Conservation (phyloP, 257 asterid genomes). For the Nicotiana sylvestris region DNA sequence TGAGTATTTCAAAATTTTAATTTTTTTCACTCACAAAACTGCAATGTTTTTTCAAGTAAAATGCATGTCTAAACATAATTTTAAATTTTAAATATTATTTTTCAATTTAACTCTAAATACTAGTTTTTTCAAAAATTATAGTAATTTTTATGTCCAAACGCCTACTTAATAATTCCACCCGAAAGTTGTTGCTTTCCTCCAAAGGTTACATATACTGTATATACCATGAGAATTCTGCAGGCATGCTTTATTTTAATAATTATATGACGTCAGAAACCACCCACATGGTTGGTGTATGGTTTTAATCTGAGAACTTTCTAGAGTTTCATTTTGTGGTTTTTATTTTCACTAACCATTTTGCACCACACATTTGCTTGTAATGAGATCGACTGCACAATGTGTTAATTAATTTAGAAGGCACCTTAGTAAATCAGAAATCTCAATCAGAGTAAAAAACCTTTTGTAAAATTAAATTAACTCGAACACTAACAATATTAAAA, state of each 20-base stretch:
- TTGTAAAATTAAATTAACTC: background rate
- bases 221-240: background rate
- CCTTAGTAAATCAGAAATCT: background rate
- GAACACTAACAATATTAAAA: background rate
- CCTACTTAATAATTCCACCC: background rate
- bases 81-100: too few relatives aligned
- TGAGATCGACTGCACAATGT: background rate
- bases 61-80: too few relatives aligned
- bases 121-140: too few relatives aligned
- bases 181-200: background rate
- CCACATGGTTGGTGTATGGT: background rate
- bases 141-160: too few relatives aligned
- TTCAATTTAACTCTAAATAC: too few relatives aligned
- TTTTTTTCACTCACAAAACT: too few relatives aligned
- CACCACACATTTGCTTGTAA: background rate
- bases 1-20: too few relatives aligned
- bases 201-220: background rate
- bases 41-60: too few relatives aligned
- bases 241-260: background rate
- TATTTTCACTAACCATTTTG: background rate
- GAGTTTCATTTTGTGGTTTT: background rate
- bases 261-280: background rate
- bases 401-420: background rate
- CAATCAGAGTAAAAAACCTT: background rate
- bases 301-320: background rate